Conservation (phyloP, 306 rosid genomes). For the Corylus heterophylla region DNA sequence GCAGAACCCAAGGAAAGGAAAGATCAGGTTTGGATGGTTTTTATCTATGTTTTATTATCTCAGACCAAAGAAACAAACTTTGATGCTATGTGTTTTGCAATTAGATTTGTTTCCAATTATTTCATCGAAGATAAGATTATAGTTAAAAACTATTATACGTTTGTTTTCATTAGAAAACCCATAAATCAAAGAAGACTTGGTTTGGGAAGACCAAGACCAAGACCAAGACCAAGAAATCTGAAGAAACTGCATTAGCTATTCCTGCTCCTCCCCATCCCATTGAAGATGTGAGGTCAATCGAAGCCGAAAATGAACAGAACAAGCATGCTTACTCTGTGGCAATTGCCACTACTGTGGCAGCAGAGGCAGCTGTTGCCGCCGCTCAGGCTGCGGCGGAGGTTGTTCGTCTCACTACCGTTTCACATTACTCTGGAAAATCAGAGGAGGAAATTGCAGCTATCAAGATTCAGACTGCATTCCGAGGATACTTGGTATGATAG, state of each 20-base stretch:
- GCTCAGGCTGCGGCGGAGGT: conserved; percentile 77
- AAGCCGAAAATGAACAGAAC: conserved; percentile 55
- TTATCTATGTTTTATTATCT: neutral
- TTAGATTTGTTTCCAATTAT: conserved; percentile 17
- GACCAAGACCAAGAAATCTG: neutral
- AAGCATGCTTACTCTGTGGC: conserved; percentile 77
- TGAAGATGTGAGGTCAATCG: conserved; percentile 33
- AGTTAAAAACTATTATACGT: neutral
- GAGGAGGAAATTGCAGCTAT: conserved; percentile 63
- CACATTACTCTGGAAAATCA: conserved; percentile 36
- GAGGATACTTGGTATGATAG: conserved; percentile 68
- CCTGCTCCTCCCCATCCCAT: conserved; percentile 38
- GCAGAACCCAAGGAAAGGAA: conserved; percentile 60
- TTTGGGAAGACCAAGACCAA: conserved; percentile 44
- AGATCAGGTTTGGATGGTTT: conserved; percentile 60
- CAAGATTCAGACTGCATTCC: conserved; percentile 69
- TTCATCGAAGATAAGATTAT: neutral
- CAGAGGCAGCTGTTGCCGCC: conserved; percentile 89
- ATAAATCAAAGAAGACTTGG: conserved; percentile 63
- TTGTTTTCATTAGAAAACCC: conserved; percentile 42
- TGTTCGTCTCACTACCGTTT: conserved; percentile 40
- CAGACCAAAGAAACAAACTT: neutral
- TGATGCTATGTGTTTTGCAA: neutral
- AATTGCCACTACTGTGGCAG: conserved; percentile 75
- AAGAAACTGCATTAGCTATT: conserved; percentile 26